Base-by-base conservation (phyloP, 352 stramenopile species). In the Thraustochytrium sp. region DNA sequence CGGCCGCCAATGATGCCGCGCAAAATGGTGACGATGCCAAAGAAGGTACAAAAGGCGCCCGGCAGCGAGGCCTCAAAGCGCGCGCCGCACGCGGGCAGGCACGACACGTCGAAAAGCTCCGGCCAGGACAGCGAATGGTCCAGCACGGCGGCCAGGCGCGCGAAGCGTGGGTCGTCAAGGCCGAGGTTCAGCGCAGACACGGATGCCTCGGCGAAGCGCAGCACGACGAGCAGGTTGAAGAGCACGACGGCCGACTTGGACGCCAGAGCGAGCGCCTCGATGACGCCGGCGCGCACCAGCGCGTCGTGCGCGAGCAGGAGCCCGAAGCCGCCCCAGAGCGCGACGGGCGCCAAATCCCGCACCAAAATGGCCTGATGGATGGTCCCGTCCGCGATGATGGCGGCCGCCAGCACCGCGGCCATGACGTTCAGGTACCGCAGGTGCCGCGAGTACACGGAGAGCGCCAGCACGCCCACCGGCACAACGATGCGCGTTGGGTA, bases 21-120 rank as follows among this genome's bases (percentile, higher is more conserved):
- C 31, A 80, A 31, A 16, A 80, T 63, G 4, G 68, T 51, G 23
- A 80, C 53, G 51, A 51, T 53, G 26, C 68, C 11, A 36, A 80
- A 80, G 36, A 64, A 46, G 11, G 68, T 80, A 26, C 68, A 80
- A 51, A 80, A 72, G 21, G 76, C 31, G 21, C 68, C 68, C 13
- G 68, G 68, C 37, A 80, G 26, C 21, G 68, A 46, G 4, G 53
- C 48, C 51, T 80, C 68, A 75, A 80, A 72, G 46, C 18, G 29
- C 5, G 8, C 18, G 0, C 21, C 8, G 51, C 68, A 80, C 5
- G 4, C 44, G 16, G 68, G 68, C 31, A 80, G 38, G 49, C 68
- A 80, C 16, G 23, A 0, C 9, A 64, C n/a, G 36, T 80, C n/a
- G 8, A 46, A 44, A 13, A 80, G 68, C 51, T 80, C 13, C 9